Base-by-base conservation (phyloP, 2,329 filamentous ascomycete species). In the Penicillium sp. region DNA sequence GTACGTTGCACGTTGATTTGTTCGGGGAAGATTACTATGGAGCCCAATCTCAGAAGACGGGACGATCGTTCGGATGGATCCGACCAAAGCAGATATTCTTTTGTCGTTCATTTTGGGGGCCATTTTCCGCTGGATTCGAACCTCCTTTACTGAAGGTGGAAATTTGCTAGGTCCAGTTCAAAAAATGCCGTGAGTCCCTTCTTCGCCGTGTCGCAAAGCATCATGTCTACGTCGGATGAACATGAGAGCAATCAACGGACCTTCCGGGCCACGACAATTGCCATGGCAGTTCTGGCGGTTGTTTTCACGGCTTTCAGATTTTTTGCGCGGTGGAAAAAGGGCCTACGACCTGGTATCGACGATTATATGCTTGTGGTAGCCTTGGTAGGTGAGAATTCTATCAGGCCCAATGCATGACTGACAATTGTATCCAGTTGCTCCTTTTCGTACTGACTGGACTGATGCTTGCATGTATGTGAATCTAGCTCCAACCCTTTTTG, bases 281-380 rank as follows among this genome's bases (percentile, higher is more conserved):
- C 48, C 16, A 50, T 58, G 59, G 53, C 53, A 6, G 46, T 44
- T 5, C 47, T 62, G 24, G 55, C 45, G 10, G 31, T 52, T 5
- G n/a, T 55, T 9, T 57, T 62, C 11, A 52, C 59, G 10, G 38
- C 47, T 34, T 38, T 62, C 21, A 45, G 58, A 18, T 53, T 56
- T 43, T 16, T 55, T 13, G 43, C 54, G 14, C 34, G 47, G 14
- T 55, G 57, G 40, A 57, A 52, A 36, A 58, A 52, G 27, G 44
- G 50, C 2, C 11, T 55, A 5, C 22, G 29, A 2, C 36, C 47
- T 45, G 44, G 44, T 1, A 9, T 39, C 11, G 53, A 60, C 42
- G 53, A 62, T 21, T 55, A 43, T 49, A 16, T 43, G 29, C 54
- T 62, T 3, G 7, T 62, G 38, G n/a, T 39, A 5, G 49, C 58